phyloP scores from a whole-genome alignment of 495 filamentous ascomycete species.

The Poronia punctata region DNA sequence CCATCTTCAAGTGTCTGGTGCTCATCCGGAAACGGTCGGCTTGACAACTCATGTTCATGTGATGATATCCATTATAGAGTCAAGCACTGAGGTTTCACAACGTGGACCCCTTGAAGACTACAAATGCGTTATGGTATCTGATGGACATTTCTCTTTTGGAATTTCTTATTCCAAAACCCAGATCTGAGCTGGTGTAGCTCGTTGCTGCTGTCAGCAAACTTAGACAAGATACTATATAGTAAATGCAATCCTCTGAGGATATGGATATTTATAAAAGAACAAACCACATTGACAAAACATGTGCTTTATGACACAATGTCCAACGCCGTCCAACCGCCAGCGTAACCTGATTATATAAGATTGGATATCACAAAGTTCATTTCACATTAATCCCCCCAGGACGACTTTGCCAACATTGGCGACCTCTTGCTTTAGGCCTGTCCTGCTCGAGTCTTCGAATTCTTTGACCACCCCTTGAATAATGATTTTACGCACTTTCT shows the following conservation, averaged over 20 bases:
- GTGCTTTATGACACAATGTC: no score
- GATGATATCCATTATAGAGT: slow-evolving; percentile 99
- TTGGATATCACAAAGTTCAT: neutral
- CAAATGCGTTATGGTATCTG: slow-evolving; percentile 85
- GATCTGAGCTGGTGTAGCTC: no score
- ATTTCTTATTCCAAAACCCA: neutral
- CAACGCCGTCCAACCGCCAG: neutral
- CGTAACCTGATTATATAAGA: neutral
- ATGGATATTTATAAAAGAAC: no score
- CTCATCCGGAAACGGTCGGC: slow-evolving; percentile 13
- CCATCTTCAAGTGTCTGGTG: slow-evolving; percentile 27
- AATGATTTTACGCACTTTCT: slow-evolving; percentile 76
- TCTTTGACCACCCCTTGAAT: slow-evolving; percentile 79
- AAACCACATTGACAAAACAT: no score
- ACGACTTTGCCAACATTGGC: slow-evolving; percentile 81
- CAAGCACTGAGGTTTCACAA: slow-evolving; percentile 86
- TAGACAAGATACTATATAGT: no score
- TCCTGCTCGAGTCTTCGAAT: slow-evolving; percentile 80
- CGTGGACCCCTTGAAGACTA: slow-evolving; percentile 57
- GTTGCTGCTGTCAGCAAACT: no score
- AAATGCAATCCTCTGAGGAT: no score
- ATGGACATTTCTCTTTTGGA: slow-evolving; percentile 50
- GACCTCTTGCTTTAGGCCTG: slow-evolving; percentile 69
- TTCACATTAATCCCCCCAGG: slow-evolving; percentile 77
- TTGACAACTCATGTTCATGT: slow-evolving; percentile 54